Percentiles rank a stretch among this genome's conserved stretches.
phyloP scores from a whole-genome alignment of 2,329 filamentous ascomycete genomes.

The Xylaria sp. region DNA sequence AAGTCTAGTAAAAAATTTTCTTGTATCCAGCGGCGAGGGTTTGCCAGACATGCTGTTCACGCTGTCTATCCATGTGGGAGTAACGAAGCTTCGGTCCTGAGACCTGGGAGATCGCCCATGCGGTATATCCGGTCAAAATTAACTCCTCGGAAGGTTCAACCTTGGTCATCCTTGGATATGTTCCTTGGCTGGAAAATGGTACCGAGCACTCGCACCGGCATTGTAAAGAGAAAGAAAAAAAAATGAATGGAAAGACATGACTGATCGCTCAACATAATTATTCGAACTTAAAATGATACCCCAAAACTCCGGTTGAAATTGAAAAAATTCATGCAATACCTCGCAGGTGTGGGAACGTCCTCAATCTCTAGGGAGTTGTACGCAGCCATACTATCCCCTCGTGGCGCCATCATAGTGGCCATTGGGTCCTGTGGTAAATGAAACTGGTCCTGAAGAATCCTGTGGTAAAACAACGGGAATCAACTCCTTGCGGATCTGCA shows the following conservation, averaged over 20 bases:
- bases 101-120: conserved; percentile 30
- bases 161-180: conserved; percentile 21
- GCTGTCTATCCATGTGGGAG: conserved; percentile 25
- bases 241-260: conserved; percentile 43
- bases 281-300: conserved; percentile 42
- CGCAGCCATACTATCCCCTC: conserved; percentile 57
- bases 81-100: conserved; percentile 33
- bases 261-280: conserved; percentile 40
- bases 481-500: conserved; percentile 36
- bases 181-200: conserved; percentile 21
- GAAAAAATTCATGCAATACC: conserved; percentile 63
- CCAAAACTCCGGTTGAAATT: conserved; percentile 48
- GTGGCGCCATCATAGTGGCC: conserved; percentile 56
- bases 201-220: conserved; percentile 37
- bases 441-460: conserved; percentile 43
- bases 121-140: conserved; percentile 27
- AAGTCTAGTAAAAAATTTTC: conserved; percentile 28
- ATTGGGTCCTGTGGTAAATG: conserved; percentile 51
- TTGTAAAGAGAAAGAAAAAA: conserved; percentile 32
- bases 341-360: conserved; percentile 65
- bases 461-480: conserved; percentile 43
- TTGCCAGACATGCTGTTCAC: conserved; percentile 29
- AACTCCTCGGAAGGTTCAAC: conserved; percentile 27
- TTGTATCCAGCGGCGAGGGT: conserved; percentile 40
- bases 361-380: conserved; percentile 61